Conservation (phyloP, 2,329 filamentous ascomycete genomes). For the Alternaria burnsii region DNA sequence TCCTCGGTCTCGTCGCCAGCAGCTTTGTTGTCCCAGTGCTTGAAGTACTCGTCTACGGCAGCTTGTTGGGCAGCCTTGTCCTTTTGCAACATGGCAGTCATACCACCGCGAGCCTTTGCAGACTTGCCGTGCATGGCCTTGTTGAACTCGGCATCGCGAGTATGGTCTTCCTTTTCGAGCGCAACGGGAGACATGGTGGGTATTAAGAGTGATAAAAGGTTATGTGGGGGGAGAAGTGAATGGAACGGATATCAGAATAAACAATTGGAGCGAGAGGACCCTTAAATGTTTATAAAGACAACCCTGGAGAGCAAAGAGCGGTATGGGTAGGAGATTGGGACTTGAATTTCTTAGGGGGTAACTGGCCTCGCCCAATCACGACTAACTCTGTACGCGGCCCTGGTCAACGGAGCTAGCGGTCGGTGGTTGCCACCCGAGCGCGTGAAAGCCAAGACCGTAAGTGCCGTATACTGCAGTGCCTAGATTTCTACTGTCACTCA, state of each 20-base stretch:
- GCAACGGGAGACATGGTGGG: conserved; percentile 61
- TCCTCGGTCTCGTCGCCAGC: conserved; percentile 82
- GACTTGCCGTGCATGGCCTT: conserved; percentile 84
- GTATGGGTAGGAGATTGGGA: conserved; percentile 38
- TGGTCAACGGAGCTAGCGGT: conserved; percentile 17
- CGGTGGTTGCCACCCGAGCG: conserved; percentile 19
- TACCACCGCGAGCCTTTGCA: conserved; percentile 73
- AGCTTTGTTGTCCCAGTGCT: conserved; percentile 91
- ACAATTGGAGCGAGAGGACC: conserved; percentile 27
- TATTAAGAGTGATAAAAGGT: conserved; percentile 7
- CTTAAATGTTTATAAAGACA: conserved; percentile 24
- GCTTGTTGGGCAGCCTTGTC: conserved; percentile 79
- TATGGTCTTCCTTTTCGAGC: conserved; percentile 84
- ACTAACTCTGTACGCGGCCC: conserved; percentile 23
- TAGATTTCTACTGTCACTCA: conserved; percentile 31
- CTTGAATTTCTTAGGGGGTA: conserved; percentile 22
- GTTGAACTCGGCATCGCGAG: conserved; percentile 89
- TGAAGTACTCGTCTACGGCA: conserved; percentile 91
- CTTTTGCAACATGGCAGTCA: conserved; percentile 87
- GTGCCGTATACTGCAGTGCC: conserved; percentile 16
- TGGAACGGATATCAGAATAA: conserved; percentile 8
- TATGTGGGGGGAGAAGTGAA: conserved; percentile 8
- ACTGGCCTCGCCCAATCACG: conserved; percentile 24
- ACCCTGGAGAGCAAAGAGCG: conserved; percentile 35
- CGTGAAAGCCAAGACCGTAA: conserved; percentile 18